Conservation (phyloP, 2,329 filamentous ascomycete genomes). For the Alternaria brassicicola region DNA sequence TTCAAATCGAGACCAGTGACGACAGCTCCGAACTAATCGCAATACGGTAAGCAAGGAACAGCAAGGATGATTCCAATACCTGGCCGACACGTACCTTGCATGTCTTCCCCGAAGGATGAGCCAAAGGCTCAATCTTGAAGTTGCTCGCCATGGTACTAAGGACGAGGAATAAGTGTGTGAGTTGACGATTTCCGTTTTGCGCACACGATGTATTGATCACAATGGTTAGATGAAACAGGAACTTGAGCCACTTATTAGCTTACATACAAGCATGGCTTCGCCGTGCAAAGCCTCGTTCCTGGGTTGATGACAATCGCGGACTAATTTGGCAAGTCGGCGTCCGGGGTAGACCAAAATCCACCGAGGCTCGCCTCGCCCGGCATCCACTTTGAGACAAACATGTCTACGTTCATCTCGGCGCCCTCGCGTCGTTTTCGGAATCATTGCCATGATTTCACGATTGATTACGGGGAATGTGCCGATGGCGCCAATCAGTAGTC, state of each 20-base stretch:
- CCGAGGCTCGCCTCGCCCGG: neutral
- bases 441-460: neutral
- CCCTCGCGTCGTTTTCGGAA: neutral
- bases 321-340: conserved; percentile 2
- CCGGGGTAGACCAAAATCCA: conserved; percentile 1
- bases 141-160: conserved; percentile 1
- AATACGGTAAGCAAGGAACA: neutral
- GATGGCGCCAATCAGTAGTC: neutral
- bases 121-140: conserved; percentile 8
- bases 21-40: conserved; percentile 1
- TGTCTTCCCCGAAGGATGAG: conserved; percentile 5
- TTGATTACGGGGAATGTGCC: neutral
- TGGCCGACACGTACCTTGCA: neutral
- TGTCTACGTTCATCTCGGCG: neutral
- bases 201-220: neutral
- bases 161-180: neutral
- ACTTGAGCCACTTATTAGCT: neutral
- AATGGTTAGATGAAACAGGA: neutral
- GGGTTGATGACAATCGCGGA: neutral
- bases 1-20: conserved; percentile 7
- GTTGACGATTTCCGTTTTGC: neutral
- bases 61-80: neutral
- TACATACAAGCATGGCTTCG: neutral
- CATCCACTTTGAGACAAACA: neutral
- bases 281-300: neutral